Percentiles rank a stretch among this genome's conserved stretches.
Conservation (phyloP, 1,139 yeast species). For the Kurtzmaniella quercitrusa region DNA sequence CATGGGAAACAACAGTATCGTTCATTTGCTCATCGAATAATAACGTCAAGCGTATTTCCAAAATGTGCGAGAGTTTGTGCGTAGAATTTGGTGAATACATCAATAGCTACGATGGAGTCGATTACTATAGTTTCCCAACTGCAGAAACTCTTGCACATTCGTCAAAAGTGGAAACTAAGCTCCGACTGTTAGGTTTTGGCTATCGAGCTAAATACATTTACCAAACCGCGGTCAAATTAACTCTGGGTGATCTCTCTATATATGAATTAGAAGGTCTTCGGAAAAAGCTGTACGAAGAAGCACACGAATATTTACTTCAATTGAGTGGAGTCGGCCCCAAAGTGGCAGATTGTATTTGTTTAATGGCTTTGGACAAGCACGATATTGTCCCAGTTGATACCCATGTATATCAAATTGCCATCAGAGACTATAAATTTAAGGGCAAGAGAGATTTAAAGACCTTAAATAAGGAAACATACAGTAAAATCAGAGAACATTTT, state of each 20-base stretch:
- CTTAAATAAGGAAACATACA: conserved; percentile 57
- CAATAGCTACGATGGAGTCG: conserved; percentile 49
- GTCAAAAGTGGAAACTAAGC: conserved; percentile 36
- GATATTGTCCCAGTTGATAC: conserved; percentile 95
- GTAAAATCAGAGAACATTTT: conserved; percentile 58
- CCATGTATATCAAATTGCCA: conserved; percentile 91
- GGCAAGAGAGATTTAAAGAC: conserved; percentile 45
- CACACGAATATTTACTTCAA: conserved; percentile 61
- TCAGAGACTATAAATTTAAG: conserved; percentile 68
- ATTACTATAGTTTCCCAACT: conserved; percentile 72
- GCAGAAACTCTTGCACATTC: conserved; percentile 45
- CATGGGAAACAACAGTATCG: conserved; percentile 90
- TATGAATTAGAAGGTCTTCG: conserved; percentile 40
- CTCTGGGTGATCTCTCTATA: conserved; percentile 6
- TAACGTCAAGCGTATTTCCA: conserved; percentile 88
- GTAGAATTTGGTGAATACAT: conserved; percentile 64
- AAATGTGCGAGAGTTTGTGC: conserved; percentile 85
- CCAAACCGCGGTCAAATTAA: conserved; percentile 59
- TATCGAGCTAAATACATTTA: conserved; percentile 87
- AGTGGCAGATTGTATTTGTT: conserved; percentile 88
- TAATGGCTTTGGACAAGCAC: conserved; percentile 88
- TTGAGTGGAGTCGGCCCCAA: conserved; percentile 95
- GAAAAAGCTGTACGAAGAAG: conserved; percentile 44
- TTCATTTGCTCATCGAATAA: conserved; percentile 96
- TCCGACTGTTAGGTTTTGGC: conserved; percentile 74